Base-by-base conservation (phyloP, 176 grass and related monocot species). In the Panicum miliaceum region DNA sequence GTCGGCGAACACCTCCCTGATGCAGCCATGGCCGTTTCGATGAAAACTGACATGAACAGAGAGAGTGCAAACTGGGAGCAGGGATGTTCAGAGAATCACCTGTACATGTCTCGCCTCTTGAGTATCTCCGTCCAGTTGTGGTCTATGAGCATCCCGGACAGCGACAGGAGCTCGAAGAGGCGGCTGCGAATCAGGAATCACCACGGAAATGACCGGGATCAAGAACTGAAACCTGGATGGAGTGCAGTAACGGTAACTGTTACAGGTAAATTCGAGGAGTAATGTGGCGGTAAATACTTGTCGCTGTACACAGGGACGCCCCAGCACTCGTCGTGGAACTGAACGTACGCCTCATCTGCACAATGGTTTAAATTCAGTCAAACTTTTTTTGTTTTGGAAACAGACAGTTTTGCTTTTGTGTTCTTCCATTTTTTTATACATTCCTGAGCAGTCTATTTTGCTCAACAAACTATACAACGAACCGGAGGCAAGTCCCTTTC, bases 51-150 rank as follows among this genome's bases (percentile, higher is more conserved):
- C 8, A 14, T 27, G 15, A 66, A 76, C 13, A 35, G 75, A 12
- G 35, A 71, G 7, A 20, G 11, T 43, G 16, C 18, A 73, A 19
- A 15, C 6, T 25, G 16, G 10, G 40, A 36, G 18, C 29, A 5
- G 46, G 54, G 41, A 22, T 75, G 50, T 69, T 75, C 29, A 74
- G 76, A 58, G 27, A 48, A 16, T 4, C 8, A 58, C 92, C 90
- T 92, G 89, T 92, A 93, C 48, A 85, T 62, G 23, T 95, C 96
- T 76, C 90, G 93, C 68, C 82, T 88, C 93, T 92, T 98, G 67
- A 98, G 89, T 26, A 98, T 98, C 84, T 98, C 96, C 54, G 96
- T 93, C 96, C 96, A 98, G 63, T 87, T 98, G 83, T 93, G 90
- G 76, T 98, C 96, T 20, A 98, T 95, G 20, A 98, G 96, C 90